phyloP scores from a whole-genome alignment of 2,329 filamentous ascomycete species.

The Paracoccidioides lutzii region DNA sequence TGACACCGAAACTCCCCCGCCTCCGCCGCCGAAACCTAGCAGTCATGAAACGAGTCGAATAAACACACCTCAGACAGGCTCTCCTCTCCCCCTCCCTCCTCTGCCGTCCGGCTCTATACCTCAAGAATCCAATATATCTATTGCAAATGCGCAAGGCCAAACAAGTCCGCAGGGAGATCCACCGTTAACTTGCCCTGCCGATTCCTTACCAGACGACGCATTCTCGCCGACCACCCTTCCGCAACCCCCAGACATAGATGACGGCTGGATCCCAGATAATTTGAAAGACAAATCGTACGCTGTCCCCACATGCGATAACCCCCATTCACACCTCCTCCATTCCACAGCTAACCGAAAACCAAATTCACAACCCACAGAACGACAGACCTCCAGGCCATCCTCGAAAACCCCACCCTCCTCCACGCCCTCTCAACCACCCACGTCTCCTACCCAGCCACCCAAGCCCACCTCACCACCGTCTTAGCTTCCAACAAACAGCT shows the following conservation, averaged over 20 bases:
- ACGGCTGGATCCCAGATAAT: conserved; percentile 60
- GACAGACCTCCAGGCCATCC: conserved; percentile 57
- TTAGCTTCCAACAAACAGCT: conserved; percentile 61
- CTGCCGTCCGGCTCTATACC: conserved; percentile 22
- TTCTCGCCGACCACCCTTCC: conserved; percentile 13
- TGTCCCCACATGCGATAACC: conserved; percentile 6
- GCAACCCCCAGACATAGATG: conserved; percentile 37
- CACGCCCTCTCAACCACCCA: conserved; percentile 65
- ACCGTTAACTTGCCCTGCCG: conserved; percentile 5
- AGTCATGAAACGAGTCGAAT: conserved; percentile 57
- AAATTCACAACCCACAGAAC: conserved; percentile 15
- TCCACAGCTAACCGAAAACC: conserved; percentile 9
- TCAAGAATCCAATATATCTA: conserved; percentile 7
- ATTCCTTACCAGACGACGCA: conserved; percentile 9
- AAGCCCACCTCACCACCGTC: conserved; percentile 50
- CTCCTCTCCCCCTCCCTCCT: conserved; percentile 33
- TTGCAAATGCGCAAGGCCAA: conserved; percentile 13
- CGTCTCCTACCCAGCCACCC: conserved; percentile 54
- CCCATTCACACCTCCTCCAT: background rate
- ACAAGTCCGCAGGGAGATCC: conserved; percentile 8
- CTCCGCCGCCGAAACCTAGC: conserved; percentile 58
- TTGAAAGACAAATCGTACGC: conserved; percentile 72
- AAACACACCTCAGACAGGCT: conserved; percentile 46
- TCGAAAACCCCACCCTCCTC: conserved; percentile 56
- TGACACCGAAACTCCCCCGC: conserved; percentile 46